Evolutionary conservation across 1,284 basidiomycete species (phyloP), one percentile per base, ranked within the genome.

Genomic region (Malassezia dermatis): DNA sequence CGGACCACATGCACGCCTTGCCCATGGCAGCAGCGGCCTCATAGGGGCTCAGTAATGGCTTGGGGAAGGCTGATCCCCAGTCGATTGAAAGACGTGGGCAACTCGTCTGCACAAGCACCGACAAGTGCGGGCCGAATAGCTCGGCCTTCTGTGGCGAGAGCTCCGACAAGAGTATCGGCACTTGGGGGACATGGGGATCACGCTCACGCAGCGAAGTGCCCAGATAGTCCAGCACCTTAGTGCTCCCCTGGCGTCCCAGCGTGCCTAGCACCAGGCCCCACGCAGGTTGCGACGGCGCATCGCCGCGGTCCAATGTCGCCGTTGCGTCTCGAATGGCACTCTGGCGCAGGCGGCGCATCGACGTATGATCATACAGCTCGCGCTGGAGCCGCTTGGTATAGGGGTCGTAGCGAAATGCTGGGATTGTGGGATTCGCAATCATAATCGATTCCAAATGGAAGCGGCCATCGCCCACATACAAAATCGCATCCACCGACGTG

Each of bases 381-480:
- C 89, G 78, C 4, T 93, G 96, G 54, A 99, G 81, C 69, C 91
- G 91, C 76, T 98, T 98, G 28, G 89, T 89, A 76, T 98, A 99
- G 4, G 94, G 94, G 70, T 98, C 94, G 76, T 96, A 99, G 27
- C 94, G 83, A 79, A 95, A 98, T 0, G 94, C 91, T 11, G 93
- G 89, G 21, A 96, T 82, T n/a, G 81, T 77, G 0, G 94, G 94
- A 75, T 99, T 99, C 27, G 89, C 89, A 58, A 99, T 96, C 94
- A 98, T 99, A 74, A 96, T 91, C 12, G 88, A 87, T 76, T 99
- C 94, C 15, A 98, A 81, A 73, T 98, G 94, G 78, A 99, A 99
- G 12, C 94, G 84, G 17, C 94, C 94, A 70, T 99, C 94, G 21
- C 94, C 94, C 27, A 99, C 82, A 75, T 98, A 99, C 45, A 73